phyloP scores from a whole-genome alignment of 1,284 basidiomycete species.

The Cryptococcus depauperatus region DNA sequence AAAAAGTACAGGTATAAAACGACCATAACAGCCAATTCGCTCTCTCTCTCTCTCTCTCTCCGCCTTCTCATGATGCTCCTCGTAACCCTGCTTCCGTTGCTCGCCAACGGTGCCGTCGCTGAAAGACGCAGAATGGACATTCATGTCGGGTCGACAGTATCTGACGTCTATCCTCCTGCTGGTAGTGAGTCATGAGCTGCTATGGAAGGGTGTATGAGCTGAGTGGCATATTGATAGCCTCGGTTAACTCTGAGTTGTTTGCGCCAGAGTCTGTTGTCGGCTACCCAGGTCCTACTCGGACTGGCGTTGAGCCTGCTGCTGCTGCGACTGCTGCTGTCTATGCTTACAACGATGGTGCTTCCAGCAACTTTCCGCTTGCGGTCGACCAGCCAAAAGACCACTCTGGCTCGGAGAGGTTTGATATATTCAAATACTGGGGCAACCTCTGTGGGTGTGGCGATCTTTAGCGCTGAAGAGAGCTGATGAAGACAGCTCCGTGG shows the following conservation, averaged over 20 bases:
- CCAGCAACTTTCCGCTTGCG: conserved; percentile 44
- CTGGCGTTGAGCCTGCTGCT: conserved; percentile 51
- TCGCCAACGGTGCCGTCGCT: conserved; percentile 19
- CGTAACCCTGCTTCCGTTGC: conserved; percentile 21
- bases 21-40: too few relatives aligned
- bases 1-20: too few relatives aligned
- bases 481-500: too few relatives aligned
- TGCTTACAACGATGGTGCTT: conserved; percentile 43
- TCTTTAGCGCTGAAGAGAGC: too few relatives aligned
- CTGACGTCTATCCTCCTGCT: conserved; percentile 30
- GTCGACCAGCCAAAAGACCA: conserved; percentile 29
- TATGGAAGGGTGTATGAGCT: not conserved
- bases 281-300: conserved; percentile 49
- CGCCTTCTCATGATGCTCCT: too few relatives aligned
- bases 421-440: conserved; percentile 69
- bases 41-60: too few relatives aligned
- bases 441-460: too few relatives aligned
- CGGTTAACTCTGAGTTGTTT: conserved; percentile 40
- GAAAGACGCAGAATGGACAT: conserved; percentile 17
- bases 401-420: conserved; percentile 36
- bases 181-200: conserved; percentile 18
- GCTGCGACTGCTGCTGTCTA: conserved; percentile 49
- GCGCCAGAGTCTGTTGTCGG: conserved; percentile 49
- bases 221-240: conserved; percentile 10
- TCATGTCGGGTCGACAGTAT: conserved; percentile 24